Base-by-base conservation (phyloP, 2,329 filamentous ascomycete genomes). In the Tolypocladium tundrense region DNA sequence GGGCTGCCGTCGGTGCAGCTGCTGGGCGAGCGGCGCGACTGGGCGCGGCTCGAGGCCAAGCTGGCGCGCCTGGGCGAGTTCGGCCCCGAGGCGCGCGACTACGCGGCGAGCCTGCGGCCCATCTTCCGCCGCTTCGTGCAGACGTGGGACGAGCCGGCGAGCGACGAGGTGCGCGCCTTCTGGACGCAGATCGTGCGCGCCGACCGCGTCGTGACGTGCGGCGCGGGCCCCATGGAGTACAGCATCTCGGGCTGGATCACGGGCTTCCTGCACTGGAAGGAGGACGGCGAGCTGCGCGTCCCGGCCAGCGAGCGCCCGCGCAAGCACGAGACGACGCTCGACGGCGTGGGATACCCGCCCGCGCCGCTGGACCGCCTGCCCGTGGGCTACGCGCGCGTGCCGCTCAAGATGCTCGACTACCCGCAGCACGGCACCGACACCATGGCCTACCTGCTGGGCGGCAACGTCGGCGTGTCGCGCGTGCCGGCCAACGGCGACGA, bases 191-290 rank as follows among this genome's bases (percentile, higher is more conserved):
- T 76, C 54, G 75, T 76, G 2, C 66, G 70, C 8, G 70, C 69
- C 0, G 65, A 71, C 51, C 70, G 68, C 52, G 63, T 60, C 57
- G 69, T 59, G 53, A 63, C 59, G n/a, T 72, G 62, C 50, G 65
- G 65, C n/a, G 64, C 58, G 43, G 70, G 65, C 2, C 65, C 63
- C 33, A 67, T 53, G 61, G 73, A 71, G 62, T 74, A 65, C 62
- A 67, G 69, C 53, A 59, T 79, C 2, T 75, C 72, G 0, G 79
- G 79, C 6, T 82, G 78, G 78, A 72, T 80, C 56, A 75, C 75
- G 0, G 76, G 73, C 0, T 79, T 81, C 60, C 68, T 74, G 61
- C 76, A 75, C 61, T 81, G 77, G 75, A 62, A 67, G 19, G 64
- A 62, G 0, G 58, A 71, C 19, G 79, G 78, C 0, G 41, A 53